Conservation (phyloP, 2,329 filamentous ascomycete genomes). For the Blumeriella jaapii region DNA sequence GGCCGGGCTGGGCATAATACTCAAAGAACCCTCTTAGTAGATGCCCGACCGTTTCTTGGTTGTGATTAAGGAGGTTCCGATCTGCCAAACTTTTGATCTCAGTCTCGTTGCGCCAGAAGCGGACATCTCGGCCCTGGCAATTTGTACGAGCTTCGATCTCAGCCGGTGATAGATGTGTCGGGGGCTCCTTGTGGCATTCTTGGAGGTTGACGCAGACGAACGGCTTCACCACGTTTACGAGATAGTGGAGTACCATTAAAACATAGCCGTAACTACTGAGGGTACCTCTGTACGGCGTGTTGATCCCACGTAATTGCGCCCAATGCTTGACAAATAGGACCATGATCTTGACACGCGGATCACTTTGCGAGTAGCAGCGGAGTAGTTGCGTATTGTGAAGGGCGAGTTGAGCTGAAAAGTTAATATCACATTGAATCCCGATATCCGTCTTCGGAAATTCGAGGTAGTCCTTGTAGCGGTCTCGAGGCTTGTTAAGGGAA, state of each 20-base stretch:
- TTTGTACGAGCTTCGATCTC: constrained; percentile 29
- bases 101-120: constrained; percentile 67
- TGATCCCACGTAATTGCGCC: constrained; percentile 78
- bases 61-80: constrained; percentile 50
- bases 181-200: constrained; percentile 36
- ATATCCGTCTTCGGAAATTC: constrained; percentile 68
- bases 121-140: constrained; percentile 57
- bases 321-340: constrained; percentile 84
- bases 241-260: constrained; percentile 82
- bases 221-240: constrained; percentile 70
- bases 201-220: constrained; percentile 82
- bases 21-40: constrained; percentile 78
- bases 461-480: constrained; percentile 46
- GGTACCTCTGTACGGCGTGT: constrained; percentile 75
- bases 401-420: constrained; percentile 75
- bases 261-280: constrained; percentile 86
- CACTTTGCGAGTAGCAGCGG: constrained; percentile 70
- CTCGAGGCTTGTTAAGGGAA: constrained; percentile 37
- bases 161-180: constrained; percentile 32
- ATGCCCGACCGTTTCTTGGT: constrained; percentile 56
- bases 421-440: constrained; percentile 86
- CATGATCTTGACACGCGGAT: constrained; percentile 64
- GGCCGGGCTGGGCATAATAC: constrained; percentile 59
- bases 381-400: constrained; percentile 76
- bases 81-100: constrained; percentile 53